Evolutionary conservation across 257 asterid species (phyloP).

Genomic region (Ophiorrhiza pumila): DNA sequence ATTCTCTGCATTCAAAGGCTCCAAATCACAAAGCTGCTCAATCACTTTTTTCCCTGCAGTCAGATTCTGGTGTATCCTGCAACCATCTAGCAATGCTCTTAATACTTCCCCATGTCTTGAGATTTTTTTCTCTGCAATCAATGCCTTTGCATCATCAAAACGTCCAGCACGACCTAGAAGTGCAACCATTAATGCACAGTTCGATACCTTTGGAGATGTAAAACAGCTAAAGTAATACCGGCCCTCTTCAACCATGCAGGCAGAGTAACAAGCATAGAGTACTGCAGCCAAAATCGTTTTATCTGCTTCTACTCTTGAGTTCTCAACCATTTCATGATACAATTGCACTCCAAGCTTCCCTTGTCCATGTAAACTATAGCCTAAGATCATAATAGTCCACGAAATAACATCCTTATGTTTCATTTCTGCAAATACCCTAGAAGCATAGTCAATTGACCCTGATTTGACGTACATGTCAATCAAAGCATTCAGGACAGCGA

Average conservation of each 20-base stretch:
- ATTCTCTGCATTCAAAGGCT: conserved; percentile 28
- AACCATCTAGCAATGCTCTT: conserved; percentile 33
- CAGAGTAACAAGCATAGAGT: conserved; percentile 26
- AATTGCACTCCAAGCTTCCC: conserved; percentile 26
- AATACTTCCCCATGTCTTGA: conserved; percentile 23
- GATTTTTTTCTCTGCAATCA: conserved; percentile 21
- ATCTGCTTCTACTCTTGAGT: conserved; percentile 16
- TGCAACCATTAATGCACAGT: conserved; percentile 29
- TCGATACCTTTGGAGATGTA: conserved; percentile 28
- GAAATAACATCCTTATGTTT: conserved; percentile 26
- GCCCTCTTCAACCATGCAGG: conserved; percentile 30
- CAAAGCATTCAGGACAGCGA: conserved; percentile 24
- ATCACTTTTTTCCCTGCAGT: conserved; percentile 14
- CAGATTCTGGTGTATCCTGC: conserved; percentile 23
- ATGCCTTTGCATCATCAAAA: conserved; percentile 21
- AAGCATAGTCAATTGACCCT: conserved; percentile 31
- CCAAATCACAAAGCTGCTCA: conserved; percentile 25
- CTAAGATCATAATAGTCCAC: conserved; percentile 30
- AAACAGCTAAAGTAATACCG: conserved; percentile 18
- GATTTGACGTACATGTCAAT: conserved; percentile 36
- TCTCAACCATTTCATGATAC: conserved; percentile 14
- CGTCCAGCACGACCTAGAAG: conserved; percentile 31
- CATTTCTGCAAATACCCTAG: conserved; percentile 20
- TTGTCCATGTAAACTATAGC: conserved; percentile 30
- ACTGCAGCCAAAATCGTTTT: conserved; percentile 22